phyloP scores from a whole-genome alignment of 225 moss, liverwort and hornwort species.

The Polytrichum formosum region DNA sequence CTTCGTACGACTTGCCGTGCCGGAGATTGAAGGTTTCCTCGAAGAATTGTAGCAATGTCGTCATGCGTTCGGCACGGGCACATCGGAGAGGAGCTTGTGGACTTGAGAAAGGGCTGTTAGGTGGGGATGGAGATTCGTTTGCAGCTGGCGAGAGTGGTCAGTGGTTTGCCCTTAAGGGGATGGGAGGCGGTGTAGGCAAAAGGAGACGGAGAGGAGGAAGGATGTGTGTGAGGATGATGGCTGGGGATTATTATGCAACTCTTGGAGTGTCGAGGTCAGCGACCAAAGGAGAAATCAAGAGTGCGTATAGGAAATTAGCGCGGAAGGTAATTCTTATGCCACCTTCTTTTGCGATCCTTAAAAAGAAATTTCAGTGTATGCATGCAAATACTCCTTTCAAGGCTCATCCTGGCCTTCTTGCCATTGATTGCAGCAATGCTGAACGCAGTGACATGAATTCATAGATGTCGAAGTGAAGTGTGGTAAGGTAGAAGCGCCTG shows the following conservation, averaged over 20 bases:
- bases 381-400: too few species aligned
- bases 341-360: background rate
- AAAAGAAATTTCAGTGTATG: too few species aligned
- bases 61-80: background rate
- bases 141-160: slow-evolving; percentile 24
- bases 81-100: slow-evolving; percentile 8
- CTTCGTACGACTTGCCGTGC: slow-evolving; percentile 23
- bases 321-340: slow-evolving; percentile 34
- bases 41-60: slow-evolving; percentile 15
- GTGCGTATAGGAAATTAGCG: slow-evolving; percentile 57
- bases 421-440: too few species aligned
- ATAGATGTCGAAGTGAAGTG: too few species aligned
- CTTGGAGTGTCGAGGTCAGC: slow-evolving; percentile 48
- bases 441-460: too few species aligned
- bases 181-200: background rate
- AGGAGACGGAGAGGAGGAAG: slow-evolving; percentile 16
- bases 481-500: too few species aligned
- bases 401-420: too few species aligned
- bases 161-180: slow-evolving; percentile 17
- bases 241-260: slow-evolving; percentile 50
- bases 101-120: slow-evolving; percentile 13
- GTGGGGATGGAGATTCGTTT: slow-evolving; percentile 31
- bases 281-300: slow-evolving; percentile 52
- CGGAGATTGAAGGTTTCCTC: slow-evolving; percentile 11
- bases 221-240: slow-evolving; percentile 40